Percentiles rank a stretch among this genome's conserved stretches.
Evolutionary conservation across 1,139 yeast genomes (phyloP).

Genomic region (Suhomyces bolitotheri): DNA sequence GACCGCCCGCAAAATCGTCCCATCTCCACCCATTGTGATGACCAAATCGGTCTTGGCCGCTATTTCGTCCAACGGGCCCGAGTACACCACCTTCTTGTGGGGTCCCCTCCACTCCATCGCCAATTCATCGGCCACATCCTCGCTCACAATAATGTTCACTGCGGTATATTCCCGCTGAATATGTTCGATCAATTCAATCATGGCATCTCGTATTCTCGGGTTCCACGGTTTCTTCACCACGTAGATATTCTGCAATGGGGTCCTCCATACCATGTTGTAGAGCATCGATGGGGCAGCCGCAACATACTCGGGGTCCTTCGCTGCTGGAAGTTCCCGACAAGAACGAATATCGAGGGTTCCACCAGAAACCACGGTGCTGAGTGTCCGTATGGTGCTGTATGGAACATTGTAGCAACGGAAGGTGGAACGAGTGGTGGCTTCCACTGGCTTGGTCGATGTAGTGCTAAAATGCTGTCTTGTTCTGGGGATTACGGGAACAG

Average conservation of each 20-base stretch:
- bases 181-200: conserved; percentile 60
- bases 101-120: conserved; percentile 35
- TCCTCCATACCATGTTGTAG: conserved; percentile 47
- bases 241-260: conserved; percentile 66
- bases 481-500: too few species aligned
- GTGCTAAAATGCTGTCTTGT: too few species aligned
- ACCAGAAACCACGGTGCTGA: not conserved
- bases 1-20: conserved; percentile 79
- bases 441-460: too few species aligned
- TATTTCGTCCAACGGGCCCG: conserved; percentile 62
- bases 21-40: conserved; percentile 93
- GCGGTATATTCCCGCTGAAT: conserved; percentile 62
- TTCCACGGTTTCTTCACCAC: conserved; percentile 88
- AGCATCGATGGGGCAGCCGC: conserved; percentile 48
- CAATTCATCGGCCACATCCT: conserved; percentile 75
- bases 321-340: conserved; percentile 11
- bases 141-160: conserved; percentile 73
- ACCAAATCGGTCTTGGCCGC: conserved; percentile 63
- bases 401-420: not conserved
- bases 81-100: conserved; percentile 31
- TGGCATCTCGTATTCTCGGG: conserved; percentile 60
- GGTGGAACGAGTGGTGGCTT: not conserved
- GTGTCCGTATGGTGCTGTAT: not conserved
- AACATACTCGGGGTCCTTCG: conserved; percentile 40
- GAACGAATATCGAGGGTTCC: conserved; percentile 9